Conservation (phyloP, 345 rosid genomes). For the Salix koriyanagi region DNA sequence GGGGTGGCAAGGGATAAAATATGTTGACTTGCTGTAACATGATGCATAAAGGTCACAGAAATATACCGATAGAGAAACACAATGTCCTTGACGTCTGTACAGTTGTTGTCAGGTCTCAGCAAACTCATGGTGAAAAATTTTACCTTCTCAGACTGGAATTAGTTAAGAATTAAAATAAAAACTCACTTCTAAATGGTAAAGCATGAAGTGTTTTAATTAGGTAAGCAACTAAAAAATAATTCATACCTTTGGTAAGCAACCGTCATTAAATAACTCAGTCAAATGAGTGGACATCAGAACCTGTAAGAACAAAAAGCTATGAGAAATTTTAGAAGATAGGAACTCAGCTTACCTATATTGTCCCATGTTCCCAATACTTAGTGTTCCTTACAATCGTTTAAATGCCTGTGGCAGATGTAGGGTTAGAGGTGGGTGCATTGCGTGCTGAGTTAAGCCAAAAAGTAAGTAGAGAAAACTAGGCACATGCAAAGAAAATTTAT, state of each 20-base stretch:
- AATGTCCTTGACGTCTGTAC: conserved; percentile 57
- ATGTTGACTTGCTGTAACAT: neutral
- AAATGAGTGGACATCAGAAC: conserved; percentile 88
- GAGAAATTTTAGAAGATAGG: neutral
- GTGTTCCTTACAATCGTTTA: neutral
- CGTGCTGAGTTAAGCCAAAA: neutral
- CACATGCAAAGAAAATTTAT: neutral
- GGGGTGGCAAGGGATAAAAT: neutral
- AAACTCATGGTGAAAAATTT: conserved; percentile 90
- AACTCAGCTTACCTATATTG: neutral
- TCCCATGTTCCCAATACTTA: neutral
- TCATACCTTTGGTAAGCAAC: conserved; percentile 65
- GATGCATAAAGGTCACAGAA: neutral
- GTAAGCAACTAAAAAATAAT: conserved; percentile 12
- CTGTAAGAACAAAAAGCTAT: conserved; percentile 26
- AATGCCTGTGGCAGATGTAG: neutral
- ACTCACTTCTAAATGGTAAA: too few species aligned
- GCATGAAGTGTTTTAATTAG: too few species aligned
- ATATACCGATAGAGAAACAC: conserved; percentile 82
- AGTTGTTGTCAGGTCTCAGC: conserved; percentile 60
- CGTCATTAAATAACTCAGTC: conserved; percentile 68
- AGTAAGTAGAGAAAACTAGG: neutral
- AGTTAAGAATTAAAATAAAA: conserved; percentile 1
- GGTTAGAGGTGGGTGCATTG: neutral
- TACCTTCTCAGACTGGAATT: conserved; percentile 67